Percentiles rank a stretch among this genome's conserved stretches.
phyloP scores from a whole-genome alignment of 345 rosid genomes.

The Psidium friedrichsthalianum region DNA sequence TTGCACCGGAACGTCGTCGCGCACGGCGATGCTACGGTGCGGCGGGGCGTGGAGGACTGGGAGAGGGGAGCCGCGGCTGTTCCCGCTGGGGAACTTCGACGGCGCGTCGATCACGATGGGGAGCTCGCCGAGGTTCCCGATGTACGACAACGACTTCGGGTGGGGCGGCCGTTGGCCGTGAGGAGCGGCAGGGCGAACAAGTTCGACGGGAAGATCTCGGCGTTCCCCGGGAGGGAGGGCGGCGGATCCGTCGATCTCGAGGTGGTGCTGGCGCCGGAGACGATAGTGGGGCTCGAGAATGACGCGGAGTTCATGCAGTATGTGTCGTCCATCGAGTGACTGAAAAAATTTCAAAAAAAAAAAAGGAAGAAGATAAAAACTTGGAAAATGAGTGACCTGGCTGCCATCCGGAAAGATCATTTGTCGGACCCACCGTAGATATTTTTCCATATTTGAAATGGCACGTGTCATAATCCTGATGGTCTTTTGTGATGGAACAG shows the following conservation, averaged over 20 bases:
- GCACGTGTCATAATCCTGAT: neutral
- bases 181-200: constrained; percentile 92
- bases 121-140: constrained; percentile 94
- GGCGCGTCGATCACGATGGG: constrained; percentile 99
- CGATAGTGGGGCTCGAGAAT: constrained; percentile 52
- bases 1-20: constrained; percentile 78
- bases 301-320: constrained; percentile 86
- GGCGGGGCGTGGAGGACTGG: constrained; percentile 60
- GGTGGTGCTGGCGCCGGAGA: constrained; percentile 68
- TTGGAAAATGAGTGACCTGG: neutral
- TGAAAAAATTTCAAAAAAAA: neutral
- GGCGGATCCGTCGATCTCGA: constrained; percentile 83
- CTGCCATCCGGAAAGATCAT: neutral
- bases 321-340: constrained; percentile 17
- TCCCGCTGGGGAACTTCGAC: constrained; percentile 82
- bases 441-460: neutral
- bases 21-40: constrained; percentile 54
- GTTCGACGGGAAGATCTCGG: constrained; percentile 92
- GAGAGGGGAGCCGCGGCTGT: constrained; percentile 66
- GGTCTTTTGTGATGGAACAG: neutral
- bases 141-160: constrained; percentile 92
- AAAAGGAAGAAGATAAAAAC: neutral
- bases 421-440: neutral
- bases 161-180: constrained; percentile 94
- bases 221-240: constrained; percentile 77